These are phyloP conservation scores for Penicillium sp. DNA, from an alignment of 2,329 filamentous ascomycete species.

Conservation along the genomic window DNA sequence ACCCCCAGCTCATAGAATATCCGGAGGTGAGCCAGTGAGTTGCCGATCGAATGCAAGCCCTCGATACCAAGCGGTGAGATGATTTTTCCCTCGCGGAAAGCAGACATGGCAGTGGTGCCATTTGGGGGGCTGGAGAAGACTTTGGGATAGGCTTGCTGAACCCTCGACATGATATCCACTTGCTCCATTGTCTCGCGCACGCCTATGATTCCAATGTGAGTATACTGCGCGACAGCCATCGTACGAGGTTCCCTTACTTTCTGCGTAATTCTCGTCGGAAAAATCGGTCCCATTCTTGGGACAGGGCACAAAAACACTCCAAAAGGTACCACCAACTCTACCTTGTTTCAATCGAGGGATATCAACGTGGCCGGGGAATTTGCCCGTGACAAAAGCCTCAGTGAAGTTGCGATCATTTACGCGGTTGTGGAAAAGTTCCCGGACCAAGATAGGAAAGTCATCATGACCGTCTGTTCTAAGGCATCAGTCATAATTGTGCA, in stretches of 20 bases:
- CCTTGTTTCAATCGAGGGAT: constrained; percentile 71
- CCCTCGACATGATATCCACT: constrained; percentile 38
- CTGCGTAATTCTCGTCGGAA: constrained; percentile 68
- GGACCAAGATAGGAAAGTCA: constrained; percentile 76
- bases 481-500: neutral
- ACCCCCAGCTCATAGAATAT: constrained; percentile 76
- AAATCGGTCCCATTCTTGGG: constrained; percentile 71
- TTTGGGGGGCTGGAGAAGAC: constrained; percentile 59
- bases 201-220: constrained; percentile 19
- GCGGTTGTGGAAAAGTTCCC: constrained; percentile 67
- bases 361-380: constrained; percentile 71
- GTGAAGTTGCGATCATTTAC: constrained; percentile 75
- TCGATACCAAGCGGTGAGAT: constrained; percentile 81
- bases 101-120: constrained; percentile 60
- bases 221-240: neutral
- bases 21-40: constrained; percentile 66
- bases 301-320: constrained; percentile 82
- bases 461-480: constrained; percentile 73
- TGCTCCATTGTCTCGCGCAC: constrained; percentile 38
- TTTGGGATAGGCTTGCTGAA: constrained; percentile 35
- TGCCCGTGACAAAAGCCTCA: constrained; percentile 70
- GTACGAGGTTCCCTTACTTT: constrained; percentile 51
- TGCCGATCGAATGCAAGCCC: constrained; percentile 91
- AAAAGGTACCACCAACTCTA: constrained; percentile 75
- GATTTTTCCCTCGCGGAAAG: constrained; percentile 62